Evolutionary conservation across 805 yeast species (phyloP), one percentile per base, ranked within the genome.

Genomic region (Jamesozyma spencerorum): DNA sequence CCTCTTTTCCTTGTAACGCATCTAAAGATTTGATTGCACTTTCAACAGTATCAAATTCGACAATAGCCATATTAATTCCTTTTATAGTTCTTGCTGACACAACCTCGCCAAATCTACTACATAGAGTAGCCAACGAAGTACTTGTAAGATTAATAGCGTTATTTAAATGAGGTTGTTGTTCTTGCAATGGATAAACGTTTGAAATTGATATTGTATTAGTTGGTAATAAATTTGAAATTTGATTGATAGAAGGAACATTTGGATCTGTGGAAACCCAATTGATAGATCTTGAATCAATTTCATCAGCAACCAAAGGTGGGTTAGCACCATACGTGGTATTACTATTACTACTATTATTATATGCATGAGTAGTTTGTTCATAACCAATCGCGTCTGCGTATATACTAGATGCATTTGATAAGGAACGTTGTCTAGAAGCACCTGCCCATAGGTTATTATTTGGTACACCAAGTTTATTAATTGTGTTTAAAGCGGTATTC

Each of bases 21-120:
- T 85, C 82, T 54, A 80, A 79, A 38, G 95, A 86, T 36, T 71
- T 73, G 70, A 84, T 77, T 7, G 98, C 94, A 26, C 77, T 66
- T 38, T 85, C 95, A 5, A 82, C 63, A 20, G 73, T 66, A 3
- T 73, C 71, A 59, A 85, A 88, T 58, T 84, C 92, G 18, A 85
- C 81, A 42, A 87, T 68, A 1, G 81, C 85, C 54, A 63, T 57
- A 39, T 68, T 68, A 11, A 66, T 55, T 5, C 68, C 68, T 36
- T 69, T 64, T 34, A 86, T 66, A 15, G 85, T 70, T 38, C 84
- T 68, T 4, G 83, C 78, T 2, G 81, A 72, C 37, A 70, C 60
- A 19, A 81, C 69, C 4, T 66, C 63, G 13, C 94, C 92, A 58
- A 76, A 83, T 42, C 71, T 72, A 17, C 74, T 60, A 48, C 82